These are phyloP conservation scores for Bruguiera parviflora DNA, from an alignment of 345 rosid species.

Conservation along the genomic window DNA sequence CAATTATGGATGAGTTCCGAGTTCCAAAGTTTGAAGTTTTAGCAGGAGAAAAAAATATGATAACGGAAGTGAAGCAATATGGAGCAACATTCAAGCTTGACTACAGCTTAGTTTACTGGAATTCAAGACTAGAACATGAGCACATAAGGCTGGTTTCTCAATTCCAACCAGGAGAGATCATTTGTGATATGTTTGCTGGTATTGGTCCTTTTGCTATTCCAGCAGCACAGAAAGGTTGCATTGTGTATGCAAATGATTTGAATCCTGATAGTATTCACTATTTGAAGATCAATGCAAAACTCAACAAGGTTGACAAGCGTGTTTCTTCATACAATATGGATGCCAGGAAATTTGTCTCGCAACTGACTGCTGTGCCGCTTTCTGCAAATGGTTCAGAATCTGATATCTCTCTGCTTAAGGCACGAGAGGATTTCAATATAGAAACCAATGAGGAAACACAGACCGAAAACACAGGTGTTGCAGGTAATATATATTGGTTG, in stretches of 20 bases:
- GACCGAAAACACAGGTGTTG: conserved; percentile 9
- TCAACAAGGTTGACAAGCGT: conserved; percentile 71
- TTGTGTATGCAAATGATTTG: conserved; percentile 84
- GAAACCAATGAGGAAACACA: conserved; percentile 17
- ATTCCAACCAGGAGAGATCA: conserved; percentile 71
- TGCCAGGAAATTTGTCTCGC: conserved; percentile 71
- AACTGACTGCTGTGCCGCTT: conserved; percentile 52
- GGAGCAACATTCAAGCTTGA: conserved; percentile 92
- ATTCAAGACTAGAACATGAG: conserved; percentile 93
- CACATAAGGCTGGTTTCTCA: conserved; percentile 73
- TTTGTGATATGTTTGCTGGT: conserved; percentile 97
- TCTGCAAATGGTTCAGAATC: conserved; percentile 32
- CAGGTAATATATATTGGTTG: conserved; percentile 39
- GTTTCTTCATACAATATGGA: conserved; percentile 73
- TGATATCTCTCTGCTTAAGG: conserved; percentile 28
- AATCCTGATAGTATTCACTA: conserved; percentile 76
- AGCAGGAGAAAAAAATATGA: conserved; percentile 79
- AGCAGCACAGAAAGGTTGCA: conserved; percentile 87
- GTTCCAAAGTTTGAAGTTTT: conserved; percentile 90
- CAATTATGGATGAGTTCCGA: conserved; percentile 79
- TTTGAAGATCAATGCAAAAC: conserved; percentile 75
- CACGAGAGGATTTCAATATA: conserved; percentile 22
- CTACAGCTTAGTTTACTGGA: conserved; percentile 85
- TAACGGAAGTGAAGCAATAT: conserved; percentile 88
- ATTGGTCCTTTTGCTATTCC: conserved; percentile 96